Evolutionary conservation across 2,329 filamentous ascomycete genomes (phyloP).

Genomic region (Amauroascus niger): DNA sequence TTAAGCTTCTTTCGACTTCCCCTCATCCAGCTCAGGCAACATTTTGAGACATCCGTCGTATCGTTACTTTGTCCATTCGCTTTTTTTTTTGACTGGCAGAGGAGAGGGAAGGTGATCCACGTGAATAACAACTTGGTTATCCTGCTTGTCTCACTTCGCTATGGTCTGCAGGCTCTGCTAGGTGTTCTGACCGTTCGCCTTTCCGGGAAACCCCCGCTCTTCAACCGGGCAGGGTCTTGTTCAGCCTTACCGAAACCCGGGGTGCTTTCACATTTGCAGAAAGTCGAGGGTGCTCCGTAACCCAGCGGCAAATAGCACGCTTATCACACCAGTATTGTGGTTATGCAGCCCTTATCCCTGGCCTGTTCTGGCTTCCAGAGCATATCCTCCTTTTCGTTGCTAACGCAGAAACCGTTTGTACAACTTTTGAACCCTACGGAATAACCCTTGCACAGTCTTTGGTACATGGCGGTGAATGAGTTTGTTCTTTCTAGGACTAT

Average conservation of each 20-base stretch:
- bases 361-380: neutral
- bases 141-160: neutral
- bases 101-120: neutral
- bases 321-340: neutral
- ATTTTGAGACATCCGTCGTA: conserved; percentile 12
- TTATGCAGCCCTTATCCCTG: too few relatives aligned
- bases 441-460: neutral
- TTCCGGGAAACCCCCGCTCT: neutral
- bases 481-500: neutral
- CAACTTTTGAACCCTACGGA: neutral
- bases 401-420: neutral
- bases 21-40: neutral
- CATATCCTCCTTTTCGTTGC: too few relatives aligned
- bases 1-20: conserved; percentile 11
- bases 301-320: neutral
- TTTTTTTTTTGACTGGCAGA: neutral
- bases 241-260: conserved; percentile 6
- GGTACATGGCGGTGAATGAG: neutral
- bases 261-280: neutral
- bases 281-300: neutral
- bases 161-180: neutral
- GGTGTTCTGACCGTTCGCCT: neutral
- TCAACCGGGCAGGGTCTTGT: neutral
- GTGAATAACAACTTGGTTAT: neutral
- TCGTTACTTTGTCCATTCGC: neutral